phyloP scores from a whole-genome alignment of 2,329 filamentous ascomycete species.

The Mycosphaerelloides madeirae region DNA sequence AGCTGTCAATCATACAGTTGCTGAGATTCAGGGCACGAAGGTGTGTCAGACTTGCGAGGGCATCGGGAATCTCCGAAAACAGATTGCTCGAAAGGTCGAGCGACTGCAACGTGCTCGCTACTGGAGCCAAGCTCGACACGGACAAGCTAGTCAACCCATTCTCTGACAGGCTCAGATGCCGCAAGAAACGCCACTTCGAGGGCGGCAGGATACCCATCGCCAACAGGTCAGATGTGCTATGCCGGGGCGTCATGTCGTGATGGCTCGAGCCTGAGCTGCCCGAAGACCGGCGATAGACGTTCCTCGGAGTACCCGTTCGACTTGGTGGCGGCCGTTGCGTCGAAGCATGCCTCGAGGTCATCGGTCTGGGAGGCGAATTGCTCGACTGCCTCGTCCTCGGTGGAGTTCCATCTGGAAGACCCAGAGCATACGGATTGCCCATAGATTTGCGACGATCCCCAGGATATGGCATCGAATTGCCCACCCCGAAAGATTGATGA shows the following conservation, averaged over 20 bases:
- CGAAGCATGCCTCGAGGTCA: slow-evolving; percentile 63
- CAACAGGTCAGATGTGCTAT: slow-evolving; percentile 74
- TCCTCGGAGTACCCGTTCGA: slow-evolving; percentile 64
- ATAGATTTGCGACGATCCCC: slow-evolving; percentile 27
- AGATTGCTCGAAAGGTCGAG: slow-evolving; percentile 89
- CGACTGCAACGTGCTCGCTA: slow-evolving; percentile 84
- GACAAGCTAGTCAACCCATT: slow-evolving; percentile 82
- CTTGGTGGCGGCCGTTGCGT: slow-evolving; percentile 52
- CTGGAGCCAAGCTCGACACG: slow-evolving; percentile 68
- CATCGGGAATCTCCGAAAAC: slow-evolving; percentile 91
- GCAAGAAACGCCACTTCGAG: slow-evolving; percentile 91
- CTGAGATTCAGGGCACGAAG: slow-evolving; percentile 91
- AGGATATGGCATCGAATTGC: too few relatives aligned
- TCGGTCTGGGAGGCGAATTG: slow-evolving; percentile 76
- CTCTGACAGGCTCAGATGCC: slow-evolving; percentile 85
- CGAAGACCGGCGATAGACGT: slow-evolving; percentile 68
- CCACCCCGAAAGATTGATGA: slow-evolving; percentile 21
- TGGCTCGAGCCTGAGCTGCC: slow-evolving; percentile 84
- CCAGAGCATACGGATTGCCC: slow-evolving; percentile 41
- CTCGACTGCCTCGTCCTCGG: slow-evolving; percentile 58
- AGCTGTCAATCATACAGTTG: slow-evolving; percentile 94
- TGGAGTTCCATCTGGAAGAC: slow-evolving; percentile 35
- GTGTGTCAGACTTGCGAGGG: slow-evolving; percentile 75
- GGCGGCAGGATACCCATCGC: slow-evolving; percentile 67
- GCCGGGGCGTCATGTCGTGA: slow-evolving; percentile 50